Base-by-base conservation (phyloP, 2,329 filamentous ascomycete species). In the Fusarium staphyleae region DNA sequence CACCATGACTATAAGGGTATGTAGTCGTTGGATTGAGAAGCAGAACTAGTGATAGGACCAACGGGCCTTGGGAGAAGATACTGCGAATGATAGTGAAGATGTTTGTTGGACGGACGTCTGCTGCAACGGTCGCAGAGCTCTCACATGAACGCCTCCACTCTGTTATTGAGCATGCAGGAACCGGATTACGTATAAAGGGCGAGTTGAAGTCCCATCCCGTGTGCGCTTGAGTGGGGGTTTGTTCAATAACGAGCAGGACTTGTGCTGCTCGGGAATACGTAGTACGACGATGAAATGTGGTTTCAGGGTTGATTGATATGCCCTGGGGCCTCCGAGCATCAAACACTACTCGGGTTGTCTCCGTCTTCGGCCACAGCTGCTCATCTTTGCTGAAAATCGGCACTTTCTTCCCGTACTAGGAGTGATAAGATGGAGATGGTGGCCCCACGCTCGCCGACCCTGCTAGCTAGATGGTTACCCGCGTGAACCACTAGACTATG, bases 101-200 rank as follows among this genome's bases (percentile, higher is more conserved):
- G 36, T 48, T 37, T 29, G 36, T 30, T 13, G 36, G 33, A 47
- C 26, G 42, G 35, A 15, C 16, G 57, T 37, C 18, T 11, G 19
- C 44, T 34, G 2, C 37, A 37, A 33, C 28, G 12, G 24, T 30
- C 46, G 28, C 13, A 24, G 40, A 49, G 43, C 39, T 48, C 13
- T 30, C 44, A 52, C 61, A 66, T 62, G 24, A 58, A 62, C 30
- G 18, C 53, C 53, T 61, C 57, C 57, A 61, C 57, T 62, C 29
- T 58, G 58, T 54, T 47, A 49, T 55, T 47, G 29, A 32, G 35
- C 32, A 53, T 37, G 41, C 52, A 65, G 47, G 45, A 63, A 55
- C 55, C 42, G 26, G 41, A 66, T 66, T 65, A 66, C 61, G 63
- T 66, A 66, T 59, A 37, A 39, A 40, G 42, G 42, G n/a, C 28